These are phyloP conservation scores for Aspergillus tanneri DNA, from an alignment of 2,329 filamentous ascomycete genomes.

Conservation along the genomic window DNA sequence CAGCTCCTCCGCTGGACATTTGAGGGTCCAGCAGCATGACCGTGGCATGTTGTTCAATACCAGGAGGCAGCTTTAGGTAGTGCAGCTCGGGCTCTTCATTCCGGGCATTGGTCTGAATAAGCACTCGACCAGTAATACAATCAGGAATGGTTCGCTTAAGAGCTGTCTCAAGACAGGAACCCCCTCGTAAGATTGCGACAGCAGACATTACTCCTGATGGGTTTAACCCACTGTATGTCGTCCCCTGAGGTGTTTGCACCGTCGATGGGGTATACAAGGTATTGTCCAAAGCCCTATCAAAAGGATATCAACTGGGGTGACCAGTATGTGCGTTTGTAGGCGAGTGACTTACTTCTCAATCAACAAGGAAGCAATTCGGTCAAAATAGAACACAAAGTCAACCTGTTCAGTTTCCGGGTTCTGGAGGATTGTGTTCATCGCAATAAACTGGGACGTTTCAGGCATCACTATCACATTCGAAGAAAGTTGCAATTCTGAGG, in stretches of 20 bases:
- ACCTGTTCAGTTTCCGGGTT: conserved; percentile 75
- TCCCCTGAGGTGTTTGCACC: conserved; percentile 69
- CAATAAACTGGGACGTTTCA: conserved; percentile 75
- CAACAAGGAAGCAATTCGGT: conserved; percentile 79
- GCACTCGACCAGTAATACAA: conserved; percentile 79
- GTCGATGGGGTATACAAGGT: conserved; percentile 64
- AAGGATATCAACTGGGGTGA: neutral
- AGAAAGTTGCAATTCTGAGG: conserved; percentile 70
- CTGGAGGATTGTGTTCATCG: conserved; percentile 88
- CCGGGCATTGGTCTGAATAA: conserved; percentile 84
- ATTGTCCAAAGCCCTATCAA: conserved; percentile 70
- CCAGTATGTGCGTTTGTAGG: too few species aligned
- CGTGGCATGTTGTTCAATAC: conserved; percentile 71
- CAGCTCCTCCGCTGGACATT: conserved; percentile 84
- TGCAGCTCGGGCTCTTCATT: conserved; percentile 92
- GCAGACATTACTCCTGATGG: conserved; percentile 75
- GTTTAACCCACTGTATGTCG: conserved; percentile 68
- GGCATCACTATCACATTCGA: conserved; percentile 71
- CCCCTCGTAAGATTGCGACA: conserved; percentile 83
- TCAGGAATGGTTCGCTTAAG: conserved; percentile 89
- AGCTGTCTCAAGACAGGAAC: conserved; percentile 82
- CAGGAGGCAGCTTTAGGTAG: conserved; percentile 74
- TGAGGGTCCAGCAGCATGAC: conserved; percentile 89
- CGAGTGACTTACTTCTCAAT: conserved; percentile 61
- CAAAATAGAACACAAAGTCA: conserved; percentile 97